Evolutionary conservation across 176 grass and related monocot genomes (phyloP), one percentile per base, ranked within the genome.

Genomic region (Eragrostis nindensis): DNA sequence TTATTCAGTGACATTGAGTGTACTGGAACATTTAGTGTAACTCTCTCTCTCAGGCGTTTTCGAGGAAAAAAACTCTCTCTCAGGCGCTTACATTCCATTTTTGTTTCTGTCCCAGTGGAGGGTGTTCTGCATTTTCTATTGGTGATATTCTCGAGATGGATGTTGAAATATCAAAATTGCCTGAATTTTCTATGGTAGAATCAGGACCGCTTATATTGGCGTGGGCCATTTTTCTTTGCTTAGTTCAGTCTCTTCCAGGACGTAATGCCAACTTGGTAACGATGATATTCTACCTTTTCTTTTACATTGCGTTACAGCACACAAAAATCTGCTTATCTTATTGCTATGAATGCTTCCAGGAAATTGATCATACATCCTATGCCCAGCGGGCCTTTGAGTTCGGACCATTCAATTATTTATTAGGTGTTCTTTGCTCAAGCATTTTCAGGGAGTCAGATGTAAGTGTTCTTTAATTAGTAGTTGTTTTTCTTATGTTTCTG

Each of bases 121-220:
- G 86, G 15, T 83, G 53, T 81, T 91, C 83, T 80, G 81, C 81
- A 81, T 98, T 92, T 94, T 94, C 92, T 71, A 21, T 91, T 13
- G 79, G 67, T 75, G 95, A 98, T 71, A 91, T 98, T n/a, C 88
- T 91, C 76, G 95, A 94, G 83, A 94, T 98, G 77, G 92, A 98
- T 83, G 81, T 60, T 59, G 92, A 92, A 85, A 66, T 98, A 70
- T 92, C 95, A 71, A 91, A 85, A 61, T 91, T 98, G 62, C 74
- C 83, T 79, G 95, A 94, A 24, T 79, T 87, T 41, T 76, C 65
- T 60, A 73, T 78, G 39, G 78, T 62, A 77, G 95, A 94, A 94
- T 90, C 83, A 57, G 95, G 92, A 45, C 90, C 95, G 89, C 85
- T 98, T 63, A 68, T 94, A 81, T 85, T 98, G 32, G 90, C 88